Evolutionary conservation across 2,329 filamentous ascomycete species (phyloP).

Genomic region (Penicillium janthinellum): DNA sequence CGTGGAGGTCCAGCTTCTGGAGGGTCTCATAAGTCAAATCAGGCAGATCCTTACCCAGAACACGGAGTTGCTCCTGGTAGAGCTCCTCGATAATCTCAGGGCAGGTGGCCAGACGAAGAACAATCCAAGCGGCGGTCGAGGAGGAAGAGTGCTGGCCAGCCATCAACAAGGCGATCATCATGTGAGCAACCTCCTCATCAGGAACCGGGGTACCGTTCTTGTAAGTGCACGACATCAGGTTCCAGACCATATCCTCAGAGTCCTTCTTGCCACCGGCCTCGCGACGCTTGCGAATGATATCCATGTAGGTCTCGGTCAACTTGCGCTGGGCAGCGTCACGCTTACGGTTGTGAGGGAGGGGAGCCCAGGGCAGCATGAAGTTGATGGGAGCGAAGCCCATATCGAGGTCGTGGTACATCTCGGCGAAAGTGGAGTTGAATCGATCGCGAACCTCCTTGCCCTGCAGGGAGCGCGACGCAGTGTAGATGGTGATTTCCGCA

Average conservation of each 20-base stretch:
- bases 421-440: constrained; percentile 78
- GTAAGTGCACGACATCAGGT: constrained; percentile 82
- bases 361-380: constrained; percentile 86
- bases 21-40: constrained; percentile 76
- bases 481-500: constrained; percentile 87
- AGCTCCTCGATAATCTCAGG: constrained; percentile 82
- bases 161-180: constrained; percentile 94
- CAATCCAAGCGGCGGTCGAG: constrained; percentile 81
- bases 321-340: constrained; percentile 78
- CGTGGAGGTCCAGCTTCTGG: constrained; percentile 76
- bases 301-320: constrained; percentile 78
- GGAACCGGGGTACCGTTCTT: constrained; percentile 79
- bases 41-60: constrained; percentile 73
- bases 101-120: constrained; percentile 75
- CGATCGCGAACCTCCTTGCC: constrained; percentile 78
- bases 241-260: constrained; percentile 81
- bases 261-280: constrained; percentile 54
- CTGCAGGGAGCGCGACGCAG: constrained; percentile 81
- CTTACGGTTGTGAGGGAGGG: constrained; percentile 82
- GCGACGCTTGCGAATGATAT: constrained; percentile 75
- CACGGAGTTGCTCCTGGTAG: constrained; percentile 75
- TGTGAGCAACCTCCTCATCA: constrained; percentile 82
- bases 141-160: constrained; percentile 88
- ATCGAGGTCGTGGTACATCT: constrained; percentile 84
- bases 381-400: constrained; percentile 89